Percentiles rank a stretch among this genome's conserved stretches.
Conservation (phyloP, 768 basidiomycete species). For the Amanita brunnescens region DNA sequence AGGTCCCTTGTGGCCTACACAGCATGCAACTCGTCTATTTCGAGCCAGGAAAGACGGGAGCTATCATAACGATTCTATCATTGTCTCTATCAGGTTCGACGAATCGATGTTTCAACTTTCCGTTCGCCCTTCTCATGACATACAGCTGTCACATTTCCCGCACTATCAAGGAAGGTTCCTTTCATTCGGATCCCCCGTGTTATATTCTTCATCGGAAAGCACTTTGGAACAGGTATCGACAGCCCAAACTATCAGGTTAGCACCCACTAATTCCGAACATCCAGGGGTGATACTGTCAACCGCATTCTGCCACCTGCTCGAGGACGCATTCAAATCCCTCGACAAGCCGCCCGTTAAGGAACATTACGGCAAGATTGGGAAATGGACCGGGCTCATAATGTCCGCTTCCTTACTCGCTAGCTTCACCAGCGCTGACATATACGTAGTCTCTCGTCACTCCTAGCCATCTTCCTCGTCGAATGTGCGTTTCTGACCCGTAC, state of each 20-base stretch:
- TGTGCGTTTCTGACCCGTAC: conserved; percentile 36
- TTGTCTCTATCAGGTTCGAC: conserved; percentile 57
- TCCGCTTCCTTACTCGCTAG: too few relatives aligned
- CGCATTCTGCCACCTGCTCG: conserved; percentile 73
- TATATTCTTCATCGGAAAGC: conserved; percentile 79
- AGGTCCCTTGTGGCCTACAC: not conserved
- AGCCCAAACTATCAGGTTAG: not conserved
- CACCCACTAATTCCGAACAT: not conserved
- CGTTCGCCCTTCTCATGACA: not conserved
- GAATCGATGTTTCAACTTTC: not conserved
- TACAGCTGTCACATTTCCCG: conserved; percentile 66
- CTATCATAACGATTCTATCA: conserved; percentile 46
- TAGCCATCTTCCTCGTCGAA: conserved; percentile 73
- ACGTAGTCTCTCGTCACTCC: conserved; percentile 49
- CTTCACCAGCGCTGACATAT: not conserved
- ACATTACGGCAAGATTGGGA: conserved; percentile 38
- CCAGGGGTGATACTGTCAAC: conserved; percentile 77
- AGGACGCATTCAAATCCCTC: conserved; percentile 64
- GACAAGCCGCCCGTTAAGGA: conserved; percentile 34
- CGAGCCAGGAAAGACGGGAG: conserved; percentile 7
- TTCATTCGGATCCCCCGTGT: conserved; percentile 55
- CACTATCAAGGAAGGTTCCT: conserved; percentile 45
- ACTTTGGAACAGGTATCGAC: conserved; percentile 64
- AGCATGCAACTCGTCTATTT: not conserved
- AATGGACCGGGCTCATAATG: conserved; percentile 68